Base-by-base conservation (phyloP, 495 filamentous ascomycete genomes). In the Lasiosphaeria miniovina region DNA sequence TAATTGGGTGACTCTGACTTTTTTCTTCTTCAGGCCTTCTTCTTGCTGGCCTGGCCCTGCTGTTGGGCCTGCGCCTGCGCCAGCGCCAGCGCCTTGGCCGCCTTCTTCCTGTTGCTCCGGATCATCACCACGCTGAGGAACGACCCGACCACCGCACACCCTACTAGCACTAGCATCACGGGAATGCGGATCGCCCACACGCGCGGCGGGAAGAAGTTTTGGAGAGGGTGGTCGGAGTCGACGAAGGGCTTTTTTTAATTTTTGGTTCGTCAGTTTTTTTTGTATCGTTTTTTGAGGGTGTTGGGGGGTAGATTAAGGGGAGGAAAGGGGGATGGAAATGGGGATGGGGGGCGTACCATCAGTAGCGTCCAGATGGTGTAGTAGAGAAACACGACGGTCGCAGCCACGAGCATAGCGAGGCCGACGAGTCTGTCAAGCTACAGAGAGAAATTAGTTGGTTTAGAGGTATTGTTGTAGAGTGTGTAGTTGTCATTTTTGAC, bases 101-200 rank as follows among this genome's bases (percentile, higher is more conserved):
- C 90, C 83, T 95, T 96, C 86, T 96, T 96, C 73, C 89, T 81
- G 82, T 96, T 97, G 81, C 92, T 96, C 72, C 91, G 86, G 77
- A 99, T 97, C 94, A 99, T 99, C 65, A 98, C 93, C 67, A 97
- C 87, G 66, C 89, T 87, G 67, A 99, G 82, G 79, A 99, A 98
- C 55, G 90, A 94, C 43, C 95, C 95, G 40, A 99, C 93, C 65
- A 99, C 92, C 43, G 94, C 92, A 33, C 85, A 91, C 48, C 90
- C 94, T 61, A 98, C 81, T 15, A 99, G 86, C 54, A 96, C 87
- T 53, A 98, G 86, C 71, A 98, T 96, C 65, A 99, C 92, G 58
- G 94, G 94, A 68, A 99, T 93, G 70, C 95, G 93, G 70, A 99
- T 96, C 54, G 94, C 94, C 94, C 94, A 99, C 63, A 96, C 93